Percentiles rank a stretch among this genome's conserved stretches.
Conservation (phyloP, 2,329 filamentous ascomycete genomes). For the Cercospora beticola region DNA sequence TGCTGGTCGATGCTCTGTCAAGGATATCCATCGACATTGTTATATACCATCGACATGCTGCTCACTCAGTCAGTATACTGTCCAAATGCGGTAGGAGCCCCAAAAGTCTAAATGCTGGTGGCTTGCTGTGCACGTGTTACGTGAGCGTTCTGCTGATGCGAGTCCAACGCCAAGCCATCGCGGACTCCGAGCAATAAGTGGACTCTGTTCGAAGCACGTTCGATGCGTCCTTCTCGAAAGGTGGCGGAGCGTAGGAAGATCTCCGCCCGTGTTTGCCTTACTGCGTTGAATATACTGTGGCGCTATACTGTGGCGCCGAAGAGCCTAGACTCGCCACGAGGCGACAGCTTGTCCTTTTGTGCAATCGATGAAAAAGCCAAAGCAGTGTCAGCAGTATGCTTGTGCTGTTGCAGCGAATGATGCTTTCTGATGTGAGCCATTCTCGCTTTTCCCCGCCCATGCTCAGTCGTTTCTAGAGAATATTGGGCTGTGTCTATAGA, state of each 20-base stretch:
- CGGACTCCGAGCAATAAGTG: background rate
- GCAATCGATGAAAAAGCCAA: background rate
- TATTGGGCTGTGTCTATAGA: background rate
- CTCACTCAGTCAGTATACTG: background rate
- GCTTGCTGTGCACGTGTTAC: background rate
- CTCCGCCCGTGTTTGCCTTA: background rate
- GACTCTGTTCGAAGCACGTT: background rate
- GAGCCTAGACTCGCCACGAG: background rate
- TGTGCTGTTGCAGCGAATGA: background rate
- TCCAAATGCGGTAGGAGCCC: background rate
- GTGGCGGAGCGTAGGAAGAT: background rate
- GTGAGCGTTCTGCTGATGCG: background rate
- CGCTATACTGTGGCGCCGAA: background rate
- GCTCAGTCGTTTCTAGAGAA: background rate
- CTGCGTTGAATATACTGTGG: background rate
- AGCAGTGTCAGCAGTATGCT: background rate
- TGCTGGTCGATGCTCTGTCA: background rate
- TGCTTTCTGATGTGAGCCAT: background rate
- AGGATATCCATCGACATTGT: background rate
- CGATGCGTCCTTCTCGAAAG: background rate
- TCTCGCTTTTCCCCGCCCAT: background rate
- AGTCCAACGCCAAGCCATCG: background rate
- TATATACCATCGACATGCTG: background rate
- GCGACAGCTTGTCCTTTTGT: background rate
- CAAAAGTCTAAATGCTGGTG: background rate